These are phyloP conservation scores for Cercospora citrullina DNA, from an alignment of 2,329 filamentous ascomycete genomes.

Conservation along the genomic window DNA sequence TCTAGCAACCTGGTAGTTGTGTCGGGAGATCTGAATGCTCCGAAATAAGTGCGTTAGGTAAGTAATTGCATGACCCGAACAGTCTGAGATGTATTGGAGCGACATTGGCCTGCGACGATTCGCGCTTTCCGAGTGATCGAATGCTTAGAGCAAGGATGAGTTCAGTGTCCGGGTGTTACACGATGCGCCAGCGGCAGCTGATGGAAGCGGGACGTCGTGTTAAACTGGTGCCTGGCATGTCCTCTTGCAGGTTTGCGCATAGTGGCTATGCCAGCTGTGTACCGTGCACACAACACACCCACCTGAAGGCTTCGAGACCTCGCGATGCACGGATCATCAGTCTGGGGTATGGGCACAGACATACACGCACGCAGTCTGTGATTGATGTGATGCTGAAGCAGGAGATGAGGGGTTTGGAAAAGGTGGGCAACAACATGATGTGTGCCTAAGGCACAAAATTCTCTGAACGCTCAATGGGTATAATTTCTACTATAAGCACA, in stretches of 20 bases:
- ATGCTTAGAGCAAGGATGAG: not conserved
- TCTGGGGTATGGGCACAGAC: not conserved
- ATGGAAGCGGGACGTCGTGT: not conserved
- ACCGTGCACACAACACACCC: not conserved
- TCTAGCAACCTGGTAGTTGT: not conserved
- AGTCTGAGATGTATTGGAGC: conserved; percentile 6
- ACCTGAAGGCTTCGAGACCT: not conserved
- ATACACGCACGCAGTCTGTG: not conserved
- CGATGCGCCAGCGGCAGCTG: not conserved
- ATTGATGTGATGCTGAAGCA: not conserved
- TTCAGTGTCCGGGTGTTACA: not conserved
- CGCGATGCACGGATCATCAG: not conserved
- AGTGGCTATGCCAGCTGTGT: not conserved
- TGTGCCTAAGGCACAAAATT: not conserved
- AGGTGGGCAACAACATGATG: not conserved
- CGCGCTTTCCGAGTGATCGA: not conserved
- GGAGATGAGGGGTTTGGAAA: not conserved
- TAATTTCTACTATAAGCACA: not conserved
- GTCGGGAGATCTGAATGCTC: conserved; percentile 3
- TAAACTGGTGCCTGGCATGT: conserved; percentile 7
- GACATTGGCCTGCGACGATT: not conserved
- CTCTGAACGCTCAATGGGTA: not conserved
- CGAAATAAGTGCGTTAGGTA: not conserved
- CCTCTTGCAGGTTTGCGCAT: not conserved
- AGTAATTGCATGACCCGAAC: not conserved